phyloP scores from a whole-genome alignment of 805 yeast genomes.

The Starmera amethionina region DNA sequence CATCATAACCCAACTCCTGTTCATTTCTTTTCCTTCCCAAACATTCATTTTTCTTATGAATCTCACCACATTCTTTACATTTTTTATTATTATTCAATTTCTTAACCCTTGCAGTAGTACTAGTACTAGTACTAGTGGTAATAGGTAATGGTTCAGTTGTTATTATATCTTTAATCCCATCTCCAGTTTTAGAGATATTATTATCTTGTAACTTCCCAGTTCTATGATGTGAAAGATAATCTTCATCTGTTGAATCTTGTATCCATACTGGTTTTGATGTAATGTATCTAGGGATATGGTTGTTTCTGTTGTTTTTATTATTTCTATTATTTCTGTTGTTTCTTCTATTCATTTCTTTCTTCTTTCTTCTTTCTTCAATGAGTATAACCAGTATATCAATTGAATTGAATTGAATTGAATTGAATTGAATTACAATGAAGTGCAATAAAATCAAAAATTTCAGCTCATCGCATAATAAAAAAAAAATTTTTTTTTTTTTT shows the following conservation, averaged over 20 bases:
- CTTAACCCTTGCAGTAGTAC: too few species aligned
- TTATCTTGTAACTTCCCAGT: conserved; percentile 15
- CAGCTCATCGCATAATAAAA: too few species aligned
- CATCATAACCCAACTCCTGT: conserved; percentile 42
- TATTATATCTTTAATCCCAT: conserved; percentile 42
- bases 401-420: too few species aligned
- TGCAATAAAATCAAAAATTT: too few species aligned
- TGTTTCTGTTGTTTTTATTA: conserved; percentile 10
- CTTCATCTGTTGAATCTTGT: conserved; percentile 15
- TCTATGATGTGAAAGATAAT: conserved; percentile 52
- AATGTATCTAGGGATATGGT: conserved; percentile 30
- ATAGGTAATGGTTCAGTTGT: conserved; percentile 1
- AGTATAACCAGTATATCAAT: too few species aligned
- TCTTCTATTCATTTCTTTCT: too few species aligned
- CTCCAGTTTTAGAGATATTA: conserved; percentile 41
- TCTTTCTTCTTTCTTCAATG: too few species aligned
- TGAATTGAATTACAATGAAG: too few species aligned
- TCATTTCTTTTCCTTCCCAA: conserved; percentile 35
- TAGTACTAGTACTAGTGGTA: too few species aligned
- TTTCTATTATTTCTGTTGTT: too few species aligned
- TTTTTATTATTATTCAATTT: too few species aligned
- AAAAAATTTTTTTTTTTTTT: too few species aligned
- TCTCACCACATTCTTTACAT: conserved; percentile 53
- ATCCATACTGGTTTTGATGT: conserved; percentile 22
- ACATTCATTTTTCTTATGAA: conserved; percentile 45